Evolutionary conservation across 176 grass and related monocot genomes (phyloP), one percentile per base, ranked within the genome.

Genomic region (Miscanthus lutarioriparius): DNA sequence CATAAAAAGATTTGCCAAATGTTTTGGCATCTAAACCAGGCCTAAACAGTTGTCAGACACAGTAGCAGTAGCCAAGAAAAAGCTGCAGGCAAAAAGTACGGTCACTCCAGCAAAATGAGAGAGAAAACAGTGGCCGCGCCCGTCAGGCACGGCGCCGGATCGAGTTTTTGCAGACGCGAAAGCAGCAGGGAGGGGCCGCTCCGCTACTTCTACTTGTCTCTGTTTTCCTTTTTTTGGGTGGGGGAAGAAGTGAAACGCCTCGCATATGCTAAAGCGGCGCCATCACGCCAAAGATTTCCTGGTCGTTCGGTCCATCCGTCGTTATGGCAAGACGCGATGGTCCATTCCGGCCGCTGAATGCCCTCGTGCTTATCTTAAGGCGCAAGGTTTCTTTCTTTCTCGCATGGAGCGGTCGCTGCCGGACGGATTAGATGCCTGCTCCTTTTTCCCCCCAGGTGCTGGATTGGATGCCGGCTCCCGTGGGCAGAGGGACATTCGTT

Each of bases 361-460:
- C 10, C 2, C 7, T 12, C 64, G 63, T 77, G 79, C 74, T 74
- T 67, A 73, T 74, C 86, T 87, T 87, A 75, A 68, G 13, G 19
- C 38, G 32, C 81, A 49, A 84, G 56, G 26, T 20, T 80, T 45
- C 26, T 77, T 76, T 45, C 26, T 77, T 69, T 8, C 23, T 32
- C 20, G n/a, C 40, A 17, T 36, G 36, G 30, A 59, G 45, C 56
- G 19, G 43, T 20, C 17, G 39, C 30, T 28, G 20, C 2, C 25
- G 59, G 19, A n/a, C 16, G 58, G 56, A 73, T 65, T 74, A 80
- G 68, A 64, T 48, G 22, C 69, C 26, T 15, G n/a, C 70, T 25
- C 41, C 22, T 72, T 13, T 43, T 14, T 41, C 22, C 2, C 7
- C 1, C 4, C 9, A 2, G 58, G 17, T 35, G 54, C 39, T 30